phyloP scores from a whole-genome alignment of 2,329 filamentous ascomycete species.

The Alternaria arborescens region DNA sequence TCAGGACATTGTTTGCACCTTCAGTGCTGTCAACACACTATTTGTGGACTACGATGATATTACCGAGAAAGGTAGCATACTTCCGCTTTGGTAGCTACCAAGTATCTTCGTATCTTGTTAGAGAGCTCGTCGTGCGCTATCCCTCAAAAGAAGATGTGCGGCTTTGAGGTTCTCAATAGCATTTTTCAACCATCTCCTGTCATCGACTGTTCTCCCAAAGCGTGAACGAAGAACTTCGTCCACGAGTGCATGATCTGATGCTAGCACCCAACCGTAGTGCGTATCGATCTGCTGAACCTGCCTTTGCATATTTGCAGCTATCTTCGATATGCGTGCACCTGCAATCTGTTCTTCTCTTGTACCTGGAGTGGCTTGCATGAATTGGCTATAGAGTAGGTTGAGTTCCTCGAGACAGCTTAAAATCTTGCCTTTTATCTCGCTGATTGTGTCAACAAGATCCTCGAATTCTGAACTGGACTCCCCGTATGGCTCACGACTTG shows the following conservation, averaged over 20 bases:
- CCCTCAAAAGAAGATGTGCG: neutral
- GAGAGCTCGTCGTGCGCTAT: neutral
- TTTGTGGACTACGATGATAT: neutral
- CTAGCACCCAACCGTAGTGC: conserved; percentile 20
- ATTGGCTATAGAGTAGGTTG: neutral
- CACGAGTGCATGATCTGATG: conserved; percentile 7
- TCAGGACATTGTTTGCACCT: no score
- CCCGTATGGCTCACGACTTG: neutral
- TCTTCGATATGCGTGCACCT: neutral
- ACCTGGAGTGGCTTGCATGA: neutral
- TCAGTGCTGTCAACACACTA: neutral
- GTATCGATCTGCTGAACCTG: conserved; percentile 3
- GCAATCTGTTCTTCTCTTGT: neutral
- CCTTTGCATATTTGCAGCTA: neutral
- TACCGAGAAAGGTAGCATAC: neutral
- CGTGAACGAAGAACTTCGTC: neutral
- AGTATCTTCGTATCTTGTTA: neutral
- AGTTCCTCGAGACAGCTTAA: neutral
- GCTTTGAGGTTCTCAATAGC: neutral
- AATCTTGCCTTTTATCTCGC: neutral
- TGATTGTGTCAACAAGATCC: neutral
- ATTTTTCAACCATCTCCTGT: conserved; percentile 2
- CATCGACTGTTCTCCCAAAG: neutral
- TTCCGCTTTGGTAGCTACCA: neutral
- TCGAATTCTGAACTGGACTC: neutral